Evolutionary conservation across 2,329 filamentous ascomycete species (phyloP).

Genomic region (Diaporthe aspalathi): DNA sequence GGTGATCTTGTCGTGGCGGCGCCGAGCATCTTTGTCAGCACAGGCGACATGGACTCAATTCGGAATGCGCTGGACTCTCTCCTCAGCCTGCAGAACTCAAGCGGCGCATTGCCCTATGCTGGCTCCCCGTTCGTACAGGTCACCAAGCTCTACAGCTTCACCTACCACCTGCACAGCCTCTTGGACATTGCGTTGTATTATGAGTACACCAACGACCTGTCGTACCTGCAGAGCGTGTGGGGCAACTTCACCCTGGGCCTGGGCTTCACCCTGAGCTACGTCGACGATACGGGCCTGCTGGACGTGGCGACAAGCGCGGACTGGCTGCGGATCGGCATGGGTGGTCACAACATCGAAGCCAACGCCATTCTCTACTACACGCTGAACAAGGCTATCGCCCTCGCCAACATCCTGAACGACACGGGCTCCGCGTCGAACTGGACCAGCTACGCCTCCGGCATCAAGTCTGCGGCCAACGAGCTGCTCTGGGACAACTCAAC

Average conservation of each 20-base stretch:
- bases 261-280: slow-evolving; percentile 50
- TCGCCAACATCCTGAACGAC: slow-evolving; percentile 58
- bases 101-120: slow-evolving; percentile 58
- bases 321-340: slow-evolving; percentile 62
- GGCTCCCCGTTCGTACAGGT: slow-evolving; percentile 55
- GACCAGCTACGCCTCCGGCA: slow-evolving; percentile 11
- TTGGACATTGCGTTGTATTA: slow-evolving; percentile 70
- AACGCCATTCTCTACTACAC: slow-evolving; percentile 64
- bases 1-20: slow-evolving; percentile 70
- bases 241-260: slow-evolving; percentile 60
- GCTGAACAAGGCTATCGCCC: slow-evolving; percentile 59
- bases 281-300: slow-evolving; percentile 54
- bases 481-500: slow-evolving; percentile 31
- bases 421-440: slow-evolving; percentile 27
- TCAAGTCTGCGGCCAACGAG: slow-evolving; percentile 34
- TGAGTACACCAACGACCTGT: slow-evolving; percentile 63
- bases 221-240: slow-evolving; percentile 61
- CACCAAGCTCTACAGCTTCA: slow-evolving; percentile 53
- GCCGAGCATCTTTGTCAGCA: slow-evolving; percentile 64
- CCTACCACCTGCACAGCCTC: slow-evolving; percentile 69
- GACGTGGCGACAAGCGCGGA: slow-evolving; percentile 60
- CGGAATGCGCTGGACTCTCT: slow-evolving; percentile 61
- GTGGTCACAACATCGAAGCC: slow-evolving; percentile 63
- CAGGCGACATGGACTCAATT: slow-evolving; percentile 62
- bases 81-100: slow-evolving; percentile 55